Evolutionary conservation across 2,329 filamentous ascomycete species (phyloP).

Genomic region (Talaromyces sp.): DNA sequence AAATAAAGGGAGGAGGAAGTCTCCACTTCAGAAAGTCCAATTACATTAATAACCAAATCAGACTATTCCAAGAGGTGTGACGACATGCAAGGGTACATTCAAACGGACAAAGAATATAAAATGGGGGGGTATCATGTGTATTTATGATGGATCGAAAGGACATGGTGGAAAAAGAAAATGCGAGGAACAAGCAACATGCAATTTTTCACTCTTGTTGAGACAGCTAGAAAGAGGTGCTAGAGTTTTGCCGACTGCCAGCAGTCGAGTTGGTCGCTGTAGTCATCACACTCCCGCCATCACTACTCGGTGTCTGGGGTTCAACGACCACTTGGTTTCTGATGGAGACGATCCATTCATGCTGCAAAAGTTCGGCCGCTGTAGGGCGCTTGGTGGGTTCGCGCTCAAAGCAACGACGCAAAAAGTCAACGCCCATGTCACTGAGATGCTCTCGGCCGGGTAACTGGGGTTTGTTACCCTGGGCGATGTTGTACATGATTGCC

Average conservation of each 20-base stretch:
- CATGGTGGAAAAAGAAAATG: background rate
- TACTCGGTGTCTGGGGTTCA: conserved; percentile 35
- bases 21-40: background rate
- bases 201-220: background rate
- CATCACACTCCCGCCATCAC: conserved; percentile 34
- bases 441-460: conserved; percentile 79
- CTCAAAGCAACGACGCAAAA: conserved; percentile 79
- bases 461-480: conserved; percentile 87
- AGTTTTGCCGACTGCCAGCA: conserved; percentile 8
- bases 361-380: conserved; percentile 79
- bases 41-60: background rate
- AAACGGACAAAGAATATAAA: background rate
- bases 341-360: conserved; percentile 79
- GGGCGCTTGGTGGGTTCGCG: conserved; percentile 74
- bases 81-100: background rate
- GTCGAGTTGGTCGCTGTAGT: conserved; percentile 10
- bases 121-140: background rate
- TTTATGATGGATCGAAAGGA: background rate
- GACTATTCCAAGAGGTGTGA: background rate
- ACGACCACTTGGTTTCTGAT: conserved; percentile 44
- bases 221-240: conserved; percentile 3
- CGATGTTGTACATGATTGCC: conserved; percentile 99
- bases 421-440: conserved; percentile 78
- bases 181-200: background rate
- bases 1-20: background rate